A percentile compares a stretch with the other conserved stretches of the same genome.
Evolutionary conservation across 306 rosid genomes (phyloP).

Genomic region (Ceratonia siliqua): DNA sequence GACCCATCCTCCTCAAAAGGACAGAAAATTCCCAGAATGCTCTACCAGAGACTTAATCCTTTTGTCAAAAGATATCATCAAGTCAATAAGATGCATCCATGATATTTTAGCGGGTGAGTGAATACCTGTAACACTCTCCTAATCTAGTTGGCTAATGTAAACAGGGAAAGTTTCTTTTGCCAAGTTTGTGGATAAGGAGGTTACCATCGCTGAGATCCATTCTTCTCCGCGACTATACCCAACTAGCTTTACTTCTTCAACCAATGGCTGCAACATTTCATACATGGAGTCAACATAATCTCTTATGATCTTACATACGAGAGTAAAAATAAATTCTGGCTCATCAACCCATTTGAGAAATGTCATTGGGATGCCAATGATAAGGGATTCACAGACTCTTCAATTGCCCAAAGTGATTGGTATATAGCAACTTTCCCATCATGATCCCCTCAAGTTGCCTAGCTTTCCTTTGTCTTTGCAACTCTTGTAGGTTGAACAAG

Average conservation of each 20-base stretch:
- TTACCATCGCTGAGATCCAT: conserved; percentile 88
- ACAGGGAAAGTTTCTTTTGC: conserved; percentile 86
- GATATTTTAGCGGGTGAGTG: conserved; percentile 63
- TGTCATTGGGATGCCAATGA: conserved; percentile 79
- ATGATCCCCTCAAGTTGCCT: conserved; percentile 80
- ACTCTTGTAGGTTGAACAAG: conserved; percentile 79
- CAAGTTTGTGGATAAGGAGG: conserved; percentile 80
- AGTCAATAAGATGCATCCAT: conserved; percentile 86
- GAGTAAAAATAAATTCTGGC: conserved; percentile 89
- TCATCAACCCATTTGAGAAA: conserved; percentile 86
- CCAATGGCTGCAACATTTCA: conserved; percentile 89
- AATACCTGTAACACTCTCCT: conserved; percentile 48
- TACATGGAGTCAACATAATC: conserved; percentile 86
- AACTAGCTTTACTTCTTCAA: conserved; percentile 79
- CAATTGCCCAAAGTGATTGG: conserved; percentile 97
- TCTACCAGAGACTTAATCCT: conserved; percentile 74
- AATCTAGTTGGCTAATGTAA: conserved; percentile 55
- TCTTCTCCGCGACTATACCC: conserved; percentile 97
- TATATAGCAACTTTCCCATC: conserved; percentile 55
- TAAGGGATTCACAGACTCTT: conserved; percentile 93
- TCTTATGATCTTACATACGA: conserved; percentile 76
- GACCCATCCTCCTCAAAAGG: conserved; percentile 65
- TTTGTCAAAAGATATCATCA: conserved; percentile 94
- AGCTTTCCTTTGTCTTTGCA: conserved; percentile 80
- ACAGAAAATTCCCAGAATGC: conserved; percentile 65